Conservation (phyloP, 1,284 basidiomycete genomes). For the Bondarzewia mesenterica region DNA sequence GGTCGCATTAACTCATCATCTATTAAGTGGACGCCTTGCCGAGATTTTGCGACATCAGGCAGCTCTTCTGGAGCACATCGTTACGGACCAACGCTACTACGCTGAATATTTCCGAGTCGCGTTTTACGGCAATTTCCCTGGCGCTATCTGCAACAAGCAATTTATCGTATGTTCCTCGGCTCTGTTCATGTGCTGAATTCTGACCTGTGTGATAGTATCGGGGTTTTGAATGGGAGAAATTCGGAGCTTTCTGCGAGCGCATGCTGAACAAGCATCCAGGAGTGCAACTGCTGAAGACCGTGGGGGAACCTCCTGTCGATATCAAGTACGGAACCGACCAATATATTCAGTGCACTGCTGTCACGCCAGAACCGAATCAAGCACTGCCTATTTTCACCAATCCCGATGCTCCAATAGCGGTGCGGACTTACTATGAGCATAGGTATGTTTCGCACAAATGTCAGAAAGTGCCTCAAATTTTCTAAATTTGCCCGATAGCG, state of each 20-base stretch:
- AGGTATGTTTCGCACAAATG: conserved; percentile 38
- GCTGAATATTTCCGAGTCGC: conserved; percentile 91
- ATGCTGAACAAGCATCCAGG: conserved; percentile 91
- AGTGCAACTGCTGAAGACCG: conserved; percentile 72
- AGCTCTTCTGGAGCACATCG: conserved; percentile 75
- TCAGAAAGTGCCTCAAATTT: conserved; percentile 2
- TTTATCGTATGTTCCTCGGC: conserved; percentile 53
- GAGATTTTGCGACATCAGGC: conserved; percentile 85
- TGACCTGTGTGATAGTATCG: conserved; percentile 54
- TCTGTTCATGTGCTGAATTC: conserved; percentile 17
- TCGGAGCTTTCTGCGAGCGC: conserved; percentile 82
- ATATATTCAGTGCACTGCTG: conserved; percentile 84
- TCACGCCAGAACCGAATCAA: conserved; percentile 81
- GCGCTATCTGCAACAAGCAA: conserved; percentile 76
- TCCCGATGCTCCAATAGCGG: conserved; percentile 73
- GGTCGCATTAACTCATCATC: conserved; percentile 6
- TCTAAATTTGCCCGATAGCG: conserved; percentile 41
- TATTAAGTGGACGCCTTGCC: conserved; percentile 60
- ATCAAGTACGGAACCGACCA: conserved; percentile 76
- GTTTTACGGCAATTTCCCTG: conserved; percentile 88
- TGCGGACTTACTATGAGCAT: conserved; percentile 84
- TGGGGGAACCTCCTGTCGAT: conserved; percentile 75
- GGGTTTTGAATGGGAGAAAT: conserved; percentile 87
- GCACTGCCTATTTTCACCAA: conserved; percentile 77
- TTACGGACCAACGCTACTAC: conserved; percentile 76